Percentiles rank a stretch among this genome's conserved stretches.
phyloP scores from a whole-genome alignment of 1,284 basidiomycete species.

The Heterobasidion parviporum region DNA sequence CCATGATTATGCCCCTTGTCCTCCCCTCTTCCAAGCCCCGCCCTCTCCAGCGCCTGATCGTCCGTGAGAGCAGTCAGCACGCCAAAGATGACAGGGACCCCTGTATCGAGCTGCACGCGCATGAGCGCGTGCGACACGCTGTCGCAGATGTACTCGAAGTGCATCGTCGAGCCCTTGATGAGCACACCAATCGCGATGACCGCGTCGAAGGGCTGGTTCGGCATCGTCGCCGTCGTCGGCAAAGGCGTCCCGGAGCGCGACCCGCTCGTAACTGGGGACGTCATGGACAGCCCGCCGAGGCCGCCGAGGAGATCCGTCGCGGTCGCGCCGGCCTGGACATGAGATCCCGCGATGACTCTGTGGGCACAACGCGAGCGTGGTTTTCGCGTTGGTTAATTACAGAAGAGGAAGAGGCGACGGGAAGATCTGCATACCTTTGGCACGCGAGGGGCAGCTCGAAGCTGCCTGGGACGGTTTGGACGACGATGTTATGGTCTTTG shows the following conservation, averaged over 20 bases:
- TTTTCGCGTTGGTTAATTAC: background rate
- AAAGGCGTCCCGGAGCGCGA: constrained; percentile 44
- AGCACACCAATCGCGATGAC: constrained; percentile 96
- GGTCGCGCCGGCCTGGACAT: constrained; percentile 66
- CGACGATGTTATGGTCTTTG: constrained; percentile 82
- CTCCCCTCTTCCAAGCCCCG: constrained; percentile 66
- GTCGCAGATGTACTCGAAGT: constrained; percentile 98
- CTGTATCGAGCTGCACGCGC: constrained; percentile 88
- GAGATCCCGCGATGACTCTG: constrained; percentile 80
- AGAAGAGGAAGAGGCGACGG: background rate
- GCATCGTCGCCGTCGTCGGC: constrained; percentile 29
- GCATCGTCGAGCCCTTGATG: constrained; percentile 97
- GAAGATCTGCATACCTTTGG: constrained; percentile 46
- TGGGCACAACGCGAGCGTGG: background rate
- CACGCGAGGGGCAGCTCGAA: constrained; percentile 89
- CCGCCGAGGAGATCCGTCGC: constrained; percentile 78
- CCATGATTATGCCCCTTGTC: constrained; percentile 87
- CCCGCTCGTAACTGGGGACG: constrained; percentile 25
- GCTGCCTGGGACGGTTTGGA: constrained; percentile 90
- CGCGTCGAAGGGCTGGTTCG: constrained; percentile 79
- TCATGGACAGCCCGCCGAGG: constrained; percentile 23
- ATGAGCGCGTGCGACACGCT: constrained; percentile 89
- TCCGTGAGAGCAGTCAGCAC: constrained; percentile 91
- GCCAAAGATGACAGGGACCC: constrained; percentile 95
- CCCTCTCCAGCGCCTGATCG: constrained; percentile 89